Percentiles rank a stretch among this genome's conserved stretches.
Evolutionary conservation across 805 yeast species (phyloP).

Genomic region (Komagataella populi): DNA sequence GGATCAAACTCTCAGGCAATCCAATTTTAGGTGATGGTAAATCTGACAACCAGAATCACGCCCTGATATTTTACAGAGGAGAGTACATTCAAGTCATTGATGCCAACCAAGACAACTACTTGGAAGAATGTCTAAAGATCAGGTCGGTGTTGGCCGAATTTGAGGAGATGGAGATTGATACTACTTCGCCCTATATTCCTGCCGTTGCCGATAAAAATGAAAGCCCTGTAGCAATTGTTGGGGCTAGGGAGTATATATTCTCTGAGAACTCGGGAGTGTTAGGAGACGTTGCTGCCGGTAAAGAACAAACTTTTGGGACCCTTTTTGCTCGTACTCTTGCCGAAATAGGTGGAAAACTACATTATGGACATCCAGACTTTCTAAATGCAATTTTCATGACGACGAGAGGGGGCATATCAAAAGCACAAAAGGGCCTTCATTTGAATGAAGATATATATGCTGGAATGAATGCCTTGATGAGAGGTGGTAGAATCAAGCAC

Average conservation of each 20-base stretch:
- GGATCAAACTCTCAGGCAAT: slow-evolving; percentile 76
- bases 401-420: slow-evolving; percentile 90
- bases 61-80: slow-evolving; percentile 79
- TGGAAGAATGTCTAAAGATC: slow-evolving; percentile 88
- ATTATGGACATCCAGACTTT: slow-evolving; percentile 96
- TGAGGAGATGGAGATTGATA: slow-evolving; percentile 51
- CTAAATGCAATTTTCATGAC: slow-evolving; percentile 84
- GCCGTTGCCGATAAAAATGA: slow-evolving; percentile 30
- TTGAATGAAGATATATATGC: slow-evolving; percentile 93
- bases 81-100: slow-evolving; percentile 92
- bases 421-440: slow-evolving; percentile 89
- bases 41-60: slow-evolving; percentile 88
- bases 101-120: slow-evolving; percentile 91
- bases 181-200: slow-evolving; percentile 28
- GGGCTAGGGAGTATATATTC: slow-evolving; percentile 91
- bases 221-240: slow-evolving; percentile 77
- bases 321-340: slow-evolving; percentile 87
- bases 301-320: slow-evolving; percentile 95
- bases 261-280: slow-evolving; percentile 85
- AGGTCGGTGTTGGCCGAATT: slow-evolving; percentile 82
- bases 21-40: slow-evolving; percentile 96
- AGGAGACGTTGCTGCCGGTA: slow-evolving; percentile 96
- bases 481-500: slow-evolving; percentile 92
- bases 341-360: slow-evolving; percentile 88
- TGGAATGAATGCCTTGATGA: slow-evolving; percentile 77